Evolutionary conservation across 495 filamentous ascomycete species (phyloP), one percentile per base, ranked within the genome.

Genomic region (Staphylotrichum longicolle): DNA sequence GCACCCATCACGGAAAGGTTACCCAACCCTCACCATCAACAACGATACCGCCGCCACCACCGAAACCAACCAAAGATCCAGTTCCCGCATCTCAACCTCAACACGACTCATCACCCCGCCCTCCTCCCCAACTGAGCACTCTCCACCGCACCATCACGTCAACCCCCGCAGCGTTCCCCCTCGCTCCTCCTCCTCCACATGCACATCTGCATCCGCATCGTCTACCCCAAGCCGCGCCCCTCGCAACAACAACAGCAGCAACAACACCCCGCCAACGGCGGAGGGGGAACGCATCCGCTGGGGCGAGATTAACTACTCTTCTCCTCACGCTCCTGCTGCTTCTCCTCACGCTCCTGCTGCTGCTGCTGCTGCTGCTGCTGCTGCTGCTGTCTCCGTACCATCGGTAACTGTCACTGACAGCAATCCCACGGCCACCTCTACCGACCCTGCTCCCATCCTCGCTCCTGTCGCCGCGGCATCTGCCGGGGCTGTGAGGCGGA

Each of bases 21-120:
- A 39, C 54, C 37, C 45, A 32, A 40, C 8, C 49, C 42, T 40
- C 55, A 27, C 47, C 39, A 9, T 57, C 49, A 60, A 41, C 32
- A 48, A 3, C 33, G 35, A 32, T 41, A 54, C 57, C 12, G 7
- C 5, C 40, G 12, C 35, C 41, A 35, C 8, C 12, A 46, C 12
- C 45, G 45, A 9, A 30, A 12, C 37, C 37, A 39, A 10, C 20
- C 20, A 34, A 27, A 11, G 4, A 37, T 51, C 20, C 41, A 34
- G 41, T 40, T 57, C 55, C 20, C 58, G 35, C 35, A 30, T 55
- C 6, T 40, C 47, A 3, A 7, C n/a, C 60, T 54, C 63, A 5
- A 57, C 56, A 39, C 39, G 55, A 3, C 27, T 66, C 40, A 58
- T 60, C 61, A 66, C 61, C 1, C 60, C 64, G 1, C 64, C 64